Conservation (phyloP, 129 eudicot species). For the Flaveria sonorensis region DNA sequence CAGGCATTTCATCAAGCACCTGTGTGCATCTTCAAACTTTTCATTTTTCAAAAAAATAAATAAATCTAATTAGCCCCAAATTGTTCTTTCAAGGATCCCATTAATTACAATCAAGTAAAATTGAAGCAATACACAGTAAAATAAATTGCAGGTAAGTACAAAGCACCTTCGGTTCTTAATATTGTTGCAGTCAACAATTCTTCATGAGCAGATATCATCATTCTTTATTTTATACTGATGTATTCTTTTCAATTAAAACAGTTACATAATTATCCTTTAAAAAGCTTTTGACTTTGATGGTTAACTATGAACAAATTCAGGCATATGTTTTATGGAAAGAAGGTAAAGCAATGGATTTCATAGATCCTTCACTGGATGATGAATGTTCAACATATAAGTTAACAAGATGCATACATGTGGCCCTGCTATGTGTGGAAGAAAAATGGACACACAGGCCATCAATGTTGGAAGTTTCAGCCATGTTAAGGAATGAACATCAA, state of each 20-base stretch:
- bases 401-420: slow-evolving; percentile 29
- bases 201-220: too few relatives aligned
- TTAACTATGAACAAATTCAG: slow-evolving; percentile 19
- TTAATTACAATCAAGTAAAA: too few relatives aligned
- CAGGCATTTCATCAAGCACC: too few relatives aligned
- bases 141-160: too few relatives aligned
- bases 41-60: too few relatives aligned
- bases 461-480: slow-evolving; percentile 32
- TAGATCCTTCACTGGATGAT: slow-evolving; percentile 32
- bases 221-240: not conserved
- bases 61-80: too few relatives aligned
- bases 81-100: too few relatives aligned
- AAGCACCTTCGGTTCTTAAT: too few relatives aligned
- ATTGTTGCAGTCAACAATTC: too few relatives aligned
- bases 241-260: not conserved
- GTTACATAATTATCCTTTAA: not conserved
- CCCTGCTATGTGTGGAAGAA: slow-evolving; percentile 31
- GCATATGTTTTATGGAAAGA: slow-evolving; percentile 28
- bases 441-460: slow-evolving; percentile 34
- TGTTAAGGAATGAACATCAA: slow-evolving; percentile 22
- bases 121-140: too few relatives aligned
- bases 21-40: too few relatives aligned
- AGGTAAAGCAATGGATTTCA: slow-evolving; percentile 31
- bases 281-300: not conserved
- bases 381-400: slow-evolving; percentile 25